Evolutionary conservation across 352 stramenopile genomes (phyloP), one percentile per base, ranked within the genome.

Genomic region (Bremia lactucae): DNA sequence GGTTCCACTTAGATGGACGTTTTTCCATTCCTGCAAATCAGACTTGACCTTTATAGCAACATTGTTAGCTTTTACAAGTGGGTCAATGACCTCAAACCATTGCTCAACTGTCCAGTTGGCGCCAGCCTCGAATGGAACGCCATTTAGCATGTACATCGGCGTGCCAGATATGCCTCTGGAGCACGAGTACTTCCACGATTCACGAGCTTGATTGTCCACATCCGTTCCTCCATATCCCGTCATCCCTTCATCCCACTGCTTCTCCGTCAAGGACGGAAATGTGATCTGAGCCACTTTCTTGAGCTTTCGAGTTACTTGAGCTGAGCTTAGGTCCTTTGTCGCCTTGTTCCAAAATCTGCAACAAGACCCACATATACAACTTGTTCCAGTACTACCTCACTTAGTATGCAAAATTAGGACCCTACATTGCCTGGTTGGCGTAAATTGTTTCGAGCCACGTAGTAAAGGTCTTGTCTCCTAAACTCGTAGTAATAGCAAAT

Each of bases 101-200:
- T 87, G 57, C 9, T 81, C 67, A 16, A 78, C 60, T 14, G 46
- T 68, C 78, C 78, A 91, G 16, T 66, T 49, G n/a, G 78, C 60
- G 38, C 72, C 78, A 11, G 76, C 75, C 14, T 82, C 62, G 31
- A 86, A 78, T 2, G 75, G 75, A 14, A 88, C 75, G 37, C 77
- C 75, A 21, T 91, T 91, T 37, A 91, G 55, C 11, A 59, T 80
- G 52, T 91, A 91, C 53, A 84, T 56, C 10, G 78, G 78, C 13
- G 75, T 91, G 10, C 78, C 78, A 18, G 75, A 79, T 45, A 78
- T 76, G 34, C 68, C 67, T 33, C 78, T 68, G 2, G 78, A 69
- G 55, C 78, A 91, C 28, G 71, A 65, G 62, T 91, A 87, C 55
- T 91, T 91, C 78, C 78, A 91, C 15, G 67, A 65, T 35, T 73